Conservation (phyloP, 305 asterid genomes). For the Fraxinus dipetala region DNA sequence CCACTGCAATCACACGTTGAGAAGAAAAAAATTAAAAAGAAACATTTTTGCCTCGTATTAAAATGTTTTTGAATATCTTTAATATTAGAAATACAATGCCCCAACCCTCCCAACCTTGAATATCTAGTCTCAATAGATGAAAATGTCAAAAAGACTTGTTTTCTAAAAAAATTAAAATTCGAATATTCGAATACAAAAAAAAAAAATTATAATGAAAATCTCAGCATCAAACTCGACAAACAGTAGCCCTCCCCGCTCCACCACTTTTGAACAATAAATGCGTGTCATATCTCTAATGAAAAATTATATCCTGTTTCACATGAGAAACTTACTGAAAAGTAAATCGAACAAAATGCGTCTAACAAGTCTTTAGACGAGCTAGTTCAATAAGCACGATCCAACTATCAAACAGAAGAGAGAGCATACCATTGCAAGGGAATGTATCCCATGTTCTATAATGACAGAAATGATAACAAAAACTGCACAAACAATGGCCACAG, state of each 20-base stretch:
- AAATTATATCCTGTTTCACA: neutral
- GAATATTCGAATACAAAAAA: neutral
- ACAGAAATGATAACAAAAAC: constrained; percentile 51
- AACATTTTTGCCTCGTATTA: neutral
- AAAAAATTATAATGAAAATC: neutral
- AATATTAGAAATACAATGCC: neutral
- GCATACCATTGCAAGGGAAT: constrained; percentile 51
- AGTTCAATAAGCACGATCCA: neutral
- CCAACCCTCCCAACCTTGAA: neutral
- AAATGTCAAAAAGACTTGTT: neutral
- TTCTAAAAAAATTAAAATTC: neutral
- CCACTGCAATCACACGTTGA: constrained; percentile 41
- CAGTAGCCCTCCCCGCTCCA: neutral
- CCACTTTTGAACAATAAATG: neutral
- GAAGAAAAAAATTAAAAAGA: neutral
- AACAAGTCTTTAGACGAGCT: neutral
- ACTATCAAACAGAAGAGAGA: neutral
- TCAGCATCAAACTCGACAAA: neutral
- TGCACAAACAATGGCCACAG: constrained; percentile 62
- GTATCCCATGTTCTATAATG: constrained; percentile 57
- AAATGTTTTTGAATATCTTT: neutral
- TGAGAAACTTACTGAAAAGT: neutral
- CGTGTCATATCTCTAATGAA: neutral
- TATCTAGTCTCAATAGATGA: neutral
- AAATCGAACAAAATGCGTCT: neutral